Evolutionary conservation across 2,329 filamentous ascomycete species (phyloP), one percentile per base, ranked within the genome.

Genomic region (Amesomyces nigricolor): DNA sequence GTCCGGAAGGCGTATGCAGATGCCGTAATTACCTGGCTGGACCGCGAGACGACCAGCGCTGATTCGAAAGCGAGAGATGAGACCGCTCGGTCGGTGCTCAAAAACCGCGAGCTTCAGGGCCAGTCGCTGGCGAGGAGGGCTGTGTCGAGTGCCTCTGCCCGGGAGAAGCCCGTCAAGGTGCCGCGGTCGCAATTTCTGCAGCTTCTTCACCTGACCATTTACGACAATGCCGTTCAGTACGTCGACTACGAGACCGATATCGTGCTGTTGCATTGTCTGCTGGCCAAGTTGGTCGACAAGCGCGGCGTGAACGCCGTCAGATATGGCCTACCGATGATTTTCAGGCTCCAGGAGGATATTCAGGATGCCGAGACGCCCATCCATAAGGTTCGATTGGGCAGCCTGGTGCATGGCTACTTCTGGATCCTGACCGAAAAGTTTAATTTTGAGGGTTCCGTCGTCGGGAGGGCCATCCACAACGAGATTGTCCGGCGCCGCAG

Each of bases 1-100:
- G 91, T 97, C 35, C 83, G 91, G 52, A 86, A 86, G 67, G 89
- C 91, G 0, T 99, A 97, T 63, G 82, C 86, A 6, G 89, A 95
- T 69, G 88, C 90, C 4, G 71, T 97, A 14, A 70, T 89, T 40
- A 88, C 88, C 0, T 99, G 92, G 91, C 76, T 96, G 51, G 82
- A 87, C 54, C 76, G 86, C n/a, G 91, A 95, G 70, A 88, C 89
- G 16, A 86, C 80, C 1, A 78, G 76, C 56, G 74, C 75, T 5
- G 88, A 95, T 64, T 72, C 87, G 48, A 78, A 76, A 43, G 81
- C 86, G 1, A 74, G 73, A 43, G 84, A 86, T 59, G 83, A 82
- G 45, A 73, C 72, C 42, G 65, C 79, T n/a, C 71, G 74, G 2
- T 68, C 73, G 7, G 64, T 68, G 35, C 77, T 75, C 59, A 70